Base-by-base conservation (phyloP, 441 rosid genomes). In the Brassica balearica region DNA sequence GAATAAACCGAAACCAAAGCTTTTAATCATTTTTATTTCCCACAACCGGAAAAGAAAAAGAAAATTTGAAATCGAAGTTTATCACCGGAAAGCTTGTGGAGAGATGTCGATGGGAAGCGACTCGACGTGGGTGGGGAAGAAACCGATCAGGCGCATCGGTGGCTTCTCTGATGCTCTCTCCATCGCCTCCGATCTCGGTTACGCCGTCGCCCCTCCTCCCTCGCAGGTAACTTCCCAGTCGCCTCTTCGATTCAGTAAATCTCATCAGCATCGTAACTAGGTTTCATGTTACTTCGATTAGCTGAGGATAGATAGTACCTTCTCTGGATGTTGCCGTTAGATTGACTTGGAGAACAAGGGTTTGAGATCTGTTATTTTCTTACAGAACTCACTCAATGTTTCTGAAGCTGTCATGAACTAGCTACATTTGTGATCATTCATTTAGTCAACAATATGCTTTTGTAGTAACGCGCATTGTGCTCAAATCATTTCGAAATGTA, bases 111-210 rank as follows among this genome's bases (percentile, higher is more conserved):
- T 92, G 91, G 88, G 89, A 60, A 84, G 85, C 70, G 98, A 95
- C 82, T 72, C 91, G 36, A 91, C 96, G 12, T 95, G 97, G 98
- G 99, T 95, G 0, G 95, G 98, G 53, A 93, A 88, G 84, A 93
- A 92, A 77, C 97, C 98, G 32, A 77, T 90, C 27, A 82, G 97
- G 38, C 98, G 98, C 65, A 95, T 95, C 82, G 97, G 97, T 29
- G 99, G 98, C 43, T 92, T 95, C 86, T 88, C 93, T 48, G 99
- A 95, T 79, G 97, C 99, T n/a, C 97, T 95, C 77, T 92, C 98
- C 78, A 92, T 95, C 66, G 99, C 99, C 58, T 83, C 98, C 81
- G 98, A 93, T 84, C 98, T 95, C 61, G 97, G 99, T 29, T 95
- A 83, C 85, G 74, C 97, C n/a, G 90, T 92, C 76, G 81, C 95